Percentiles rank a stretch among this genome's conserved stretches.
Evolutionary conservation across 257 asterid genomes (phyloP).

Genomic region (Leptodermis oblonga): DNA sequence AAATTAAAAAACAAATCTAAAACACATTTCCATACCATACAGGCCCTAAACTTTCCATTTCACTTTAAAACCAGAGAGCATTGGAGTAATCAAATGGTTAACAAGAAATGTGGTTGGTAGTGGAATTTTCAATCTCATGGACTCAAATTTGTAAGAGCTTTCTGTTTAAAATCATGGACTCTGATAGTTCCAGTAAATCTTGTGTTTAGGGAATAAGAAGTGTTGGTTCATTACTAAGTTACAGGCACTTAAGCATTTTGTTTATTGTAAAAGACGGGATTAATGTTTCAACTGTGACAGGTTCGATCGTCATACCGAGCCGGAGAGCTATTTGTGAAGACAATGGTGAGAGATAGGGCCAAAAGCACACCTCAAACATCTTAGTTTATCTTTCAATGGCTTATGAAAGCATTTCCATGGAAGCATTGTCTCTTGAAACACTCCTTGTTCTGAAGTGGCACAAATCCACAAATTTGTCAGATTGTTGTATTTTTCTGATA

Average conservation of each 20-base stretch:
- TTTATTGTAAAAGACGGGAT: not conserved
- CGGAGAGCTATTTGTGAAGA: constrained; percentile 91
- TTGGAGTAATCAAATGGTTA: not conserved
- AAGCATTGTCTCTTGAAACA: not conserved
- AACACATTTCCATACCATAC: too few species aligned
- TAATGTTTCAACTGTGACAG: constrained; percentile 32
- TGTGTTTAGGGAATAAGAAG: not conserved
- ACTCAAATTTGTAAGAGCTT: not conserved
- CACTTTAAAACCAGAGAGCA: not conserved
- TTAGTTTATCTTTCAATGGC: not conserved
- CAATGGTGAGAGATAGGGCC: constrained; percentile 73
- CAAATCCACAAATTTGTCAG: too few species aligned
- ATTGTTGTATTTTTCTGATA: not conserved
- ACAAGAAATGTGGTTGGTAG: not conserved
- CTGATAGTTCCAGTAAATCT: not conserved
- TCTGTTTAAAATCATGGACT: not conserved
- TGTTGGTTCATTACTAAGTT: not conserved
- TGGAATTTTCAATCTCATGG: not conserved
- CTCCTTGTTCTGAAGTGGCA: not conserved
- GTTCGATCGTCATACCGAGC: constrained; percentile 97
- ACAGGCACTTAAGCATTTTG: not conserved
- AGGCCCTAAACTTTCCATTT: not conserved
- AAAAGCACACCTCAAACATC: constrained; percentile 16
- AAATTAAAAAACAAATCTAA: too few species aligned
- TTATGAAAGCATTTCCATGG: not conserved